A percentile compares a stretch with the other conserved stretches of the same genome.
phyloP scores from a whole-genome alignment of 2,329 filamentous ascomycete genomes.

The Coniochaeta ligniaria region DNA sequence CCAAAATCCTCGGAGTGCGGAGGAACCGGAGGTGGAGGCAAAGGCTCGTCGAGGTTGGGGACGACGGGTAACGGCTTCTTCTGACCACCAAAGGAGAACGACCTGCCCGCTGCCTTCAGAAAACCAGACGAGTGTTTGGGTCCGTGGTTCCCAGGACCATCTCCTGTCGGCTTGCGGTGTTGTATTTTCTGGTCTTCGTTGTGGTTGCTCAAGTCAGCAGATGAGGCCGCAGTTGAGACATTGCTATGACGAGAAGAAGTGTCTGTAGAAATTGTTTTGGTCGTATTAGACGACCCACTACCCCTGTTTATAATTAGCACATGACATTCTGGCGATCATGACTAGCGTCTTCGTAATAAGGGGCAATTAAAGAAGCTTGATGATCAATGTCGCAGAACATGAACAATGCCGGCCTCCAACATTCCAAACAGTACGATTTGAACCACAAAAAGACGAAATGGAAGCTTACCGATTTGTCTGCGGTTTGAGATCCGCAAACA shows the following conservation, averaged over 20 bases:
- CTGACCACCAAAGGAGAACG: conserved; percentile 51
- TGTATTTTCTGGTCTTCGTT: conserved; percentile 31
- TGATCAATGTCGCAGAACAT: conserved; percentile 4
- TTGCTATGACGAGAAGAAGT: conserved; percentile 57
- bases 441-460: background rate
- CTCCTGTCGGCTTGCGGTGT: conserved; percentile 29
- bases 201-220: conserved; percentile 35
- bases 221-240: conserved; percentile 54
- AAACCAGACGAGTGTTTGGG: conserved; percentile 45
- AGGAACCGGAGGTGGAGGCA: conserved; percentile 21
- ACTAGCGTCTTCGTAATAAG: background rate
- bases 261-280: conserved; percentile 51
- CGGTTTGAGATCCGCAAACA: conserved; percentile 47
- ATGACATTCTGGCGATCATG: background rate
- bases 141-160: conserved; percentile 31
- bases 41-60: conserved; percentile 24
- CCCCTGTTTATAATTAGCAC: conserved; percentile 29
- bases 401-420: background rate
- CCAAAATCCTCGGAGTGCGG: conserved; percentile 3
- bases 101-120: conserved; percentile 48
- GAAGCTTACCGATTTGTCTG: conserved; percentile 41
- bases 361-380: background rate
- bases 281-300: conserved; percentile 55
- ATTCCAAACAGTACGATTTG: background rate
- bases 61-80: conserved; percentile 37